Base-by-base conservation (phyloP, 441 rosid species). In the Adansonia rubrostipa region DNA sequence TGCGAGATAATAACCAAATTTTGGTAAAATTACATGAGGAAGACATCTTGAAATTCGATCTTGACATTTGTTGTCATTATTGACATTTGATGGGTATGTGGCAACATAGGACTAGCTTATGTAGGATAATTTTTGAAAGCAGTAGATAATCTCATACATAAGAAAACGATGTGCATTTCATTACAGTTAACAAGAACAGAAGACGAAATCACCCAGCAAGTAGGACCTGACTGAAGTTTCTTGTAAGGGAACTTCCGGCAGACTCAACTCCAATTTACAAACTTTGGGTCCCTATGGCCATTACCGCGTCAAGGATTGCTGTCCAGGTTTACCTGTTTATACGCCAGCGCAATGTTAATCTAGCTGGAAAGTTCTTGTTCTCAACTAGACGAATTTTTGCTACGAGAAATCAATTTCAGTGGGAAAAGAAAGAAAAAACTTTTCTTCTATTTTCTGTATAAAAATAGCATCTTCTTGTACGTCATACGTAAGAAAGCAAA, bases 261-360 rank as follows among this genome's bases (percentile, higher is more conserved):
- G 19, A 71, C 68, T 64, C 77, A 65, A 54, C 70, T 44, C 77
- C 24, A 60, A 20, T 71, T 45, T 20, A n/a, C 61, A 5, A 33
- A 19, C 1, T 63, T 50, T 28, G 68, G 81, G 78, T 48, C 79
- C 81, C 70, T 6, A 19, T 14, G 45, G 22, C 56, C 50, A n/a
- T 51, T 51, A 82, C 81, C 80, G 78, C 84, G 81, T 81, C 56
- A 56, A 63, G 53, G 61, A 61, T 44, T 62, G 77, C 66, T 71
- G 75, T 74, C 77, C 58, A 44, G 68, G 69, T 79, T 74, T 24
- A 61, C 77, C 60, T 64, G 57, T 1, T 60, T 70, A 8, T 22
- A 13, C 54, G 58, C 24, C 78, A 67, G 71, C 79, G 28, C 28
- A 62, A 66, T 58, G 72, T 10, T 36, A 45, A 51, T 65, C 45